Conservation (phyloP, 129 eudicot genomes). For the Flaveria brownii region DNA sequence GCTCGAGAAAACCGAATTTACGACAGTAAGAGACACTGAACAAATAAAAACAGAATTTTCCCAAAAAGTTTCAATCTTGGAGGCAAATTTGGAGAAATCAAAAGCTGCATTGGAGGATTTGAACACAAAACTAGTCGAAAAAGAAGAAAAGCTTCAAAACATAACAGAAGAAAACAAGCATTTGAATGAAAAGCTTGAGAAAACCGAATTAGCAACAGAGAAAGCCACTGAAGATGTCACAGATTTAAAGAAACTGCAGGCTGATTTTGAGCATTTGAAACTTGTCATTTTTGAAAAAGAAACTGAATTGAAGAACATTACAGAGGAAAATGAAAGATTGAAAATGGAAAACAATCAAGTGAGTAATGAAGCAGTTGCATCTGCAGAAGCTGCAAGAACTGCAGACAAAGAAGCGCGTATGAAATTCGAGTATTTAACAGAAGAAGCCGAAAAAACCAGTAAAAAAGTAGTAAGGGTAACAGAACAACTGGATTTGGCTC, state of each 20-base stretch:
- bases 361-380: conserved; percentile 48
- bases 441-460: conserved; percentile 77
- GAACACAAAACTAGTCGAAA: conserved; percentile 45
- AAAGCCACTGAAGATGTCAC: conserved; percentile 38
- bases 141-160: conserved; percentile 38
- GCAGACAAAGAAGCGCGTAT: conserved; percentile 64
- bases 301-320: conserved; percentile 40
- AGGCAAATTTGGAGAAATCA: conserved; percentile 48
- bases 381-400: conserved; percentile 55
- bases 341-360: conserved; percentile 45
- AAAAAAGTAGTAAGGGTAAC: conserved; percentile 52
- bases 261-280: conserved; percentile 47
- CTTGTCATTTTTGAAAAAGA: conserved; percentile 53
- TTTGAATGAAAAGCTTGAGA: conserved; percentile 37
- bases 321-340: conserved; percentile 71
- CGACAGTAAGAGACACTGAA: conserved; percentile 33
- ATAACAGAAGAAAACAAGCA: conserved; percentile 46
- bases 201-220: conserved; percentile 29
- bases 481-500: conserved; percentile 78
- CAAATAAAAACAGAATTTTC: background rate
- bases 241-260: conserved; percentile 46
- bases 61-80: conserved; percentile 49
- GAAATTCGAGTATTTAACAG: conserved; percentile 62
- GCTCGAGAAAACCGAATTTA: conserved; percentile 33
- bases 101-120: conserved; percentile 52